Conservation (phyloP, 2,329 filamentous ascomycete species). For the Colletotrichum theobromicola region DNA sequence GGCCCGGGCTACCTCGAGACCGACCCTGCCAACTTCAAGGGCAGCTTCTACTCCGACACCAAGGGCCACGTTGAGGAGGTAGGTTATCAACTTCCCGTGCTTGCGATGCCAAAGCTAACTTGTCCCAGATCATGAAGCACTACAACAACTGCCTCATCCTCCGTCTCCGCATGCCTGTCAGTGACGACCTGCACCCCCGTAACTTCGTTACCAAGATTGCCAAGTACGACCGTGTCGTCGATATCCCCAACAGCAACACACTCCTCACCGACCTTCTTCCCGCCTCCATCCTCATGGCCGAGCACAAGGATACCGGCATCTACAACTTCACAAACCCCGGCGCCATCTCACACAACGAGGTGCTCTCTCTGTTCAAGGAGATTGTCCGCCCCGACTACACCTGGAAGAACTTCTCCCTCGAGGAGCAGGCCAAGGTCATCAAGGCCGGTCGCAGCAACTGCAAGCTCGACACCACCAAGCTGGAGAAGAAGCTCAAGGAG, state of each 20-base stretch:
- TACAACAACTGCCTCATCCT: slow-evolving; percentile 68
- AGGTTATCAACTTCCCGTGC: slow-evolving; percentile 25
- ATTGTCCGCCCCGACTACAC: slow-evolving; percentile 64
- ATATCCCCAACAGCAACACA: slow-evolving; percentile 73
- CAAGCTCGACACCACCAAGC: slow-evolving; percentile 66
- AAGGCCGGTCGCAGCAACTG: slow-evolving; percentile 73
- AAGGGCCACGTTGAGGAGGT: slow-evolving; percentile 71
- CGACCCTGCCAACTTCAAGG: slow-evolving; percentile 68
- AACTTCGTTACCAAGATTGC: slow-evolving; percentile 75
- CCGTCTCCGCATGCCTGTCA: slow-evolving; percentile 72
- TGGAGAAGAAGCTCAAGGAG: slow-evolving; percentile 63
- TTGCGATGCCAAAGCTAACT: background rate
- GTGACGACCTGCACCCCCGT: slow-evolving; percentile 68
- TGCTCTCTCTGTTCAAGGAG: slow-evolving; percentile 66
- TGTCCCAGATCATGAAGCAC: slow-evolving; percentile 60
- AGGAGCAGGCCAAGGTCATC: slow-evolving; percentile 71
- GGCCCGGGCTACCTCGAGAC: slow-evolving; percentile 66
- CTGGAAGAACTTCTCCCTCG: slow-evolving; percentile 70
- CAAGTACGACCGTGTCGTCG: slow-evolving; percentile 68
- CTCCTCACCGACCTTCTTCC: slow-evolving; percentile 70
- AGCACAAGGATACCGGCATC: slow-evolving; percentile 66
- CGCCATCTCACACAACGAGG: slow-evolving; percentile 74
- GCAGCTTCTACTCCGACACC: slow-evolving; percentile 72
- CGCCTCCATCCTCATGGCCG: slow-evolving; percentile 62
- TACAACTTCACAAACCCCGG: slow-evolving; percentile 77